phyloP scores from a whole-genome alignment of 192 early-diverging fungal species.

The Helicostylum pulchrum region DNA sequence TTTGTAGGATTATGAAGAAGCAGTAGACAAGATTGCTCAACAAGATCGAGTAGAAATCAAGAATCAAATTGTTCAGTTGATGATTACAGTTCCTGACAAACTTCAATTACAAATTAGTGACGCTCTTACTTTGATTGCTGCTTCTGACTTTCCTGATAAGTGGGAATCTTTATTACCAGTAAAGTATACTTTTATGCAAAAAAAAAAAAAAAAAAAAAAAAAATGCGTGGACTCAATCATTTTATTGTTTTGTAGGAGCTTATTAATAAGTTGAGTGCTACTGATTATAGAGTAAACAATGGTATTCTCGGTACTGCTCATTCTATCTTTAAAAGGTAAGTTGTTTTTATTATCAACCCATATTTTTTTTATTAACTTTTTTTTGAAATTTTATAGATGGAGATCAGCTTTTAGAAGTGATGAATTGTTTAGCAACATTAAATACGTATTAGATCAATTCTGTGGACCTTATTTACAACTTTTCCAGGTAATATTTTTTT shows the following conservation, averaged over 20 bases:
- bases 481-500: slow-evolving; percentile 60
- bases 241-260: slow-evolving; percentile 48
- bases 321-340: slow-evolving; percentile 85
- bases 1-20: slow-evolving; percentile 50
- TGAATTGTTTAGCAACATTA: slow-evolving; percentile 84
- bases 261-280: slow-evolving; percentile 68
- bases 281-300: slow-evolving; percentile 83
- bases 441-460: slow-evolving; percentile 86
- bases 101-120: slow-evolving; percentile 91
- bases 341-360: background rate
- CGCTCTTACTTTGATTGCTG: slow-evolving; percentile 89
- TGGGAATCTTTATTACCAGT: slow-evolving; percentile 81
- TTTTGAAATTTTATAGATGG: slow-evolving; percentile 66
- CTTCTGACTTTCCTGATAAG: slow-evolving; percentile 87
- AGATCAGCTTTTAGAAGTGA: slow-evolving; percentile 79
- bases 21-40: slow-evolving; percentile 49
- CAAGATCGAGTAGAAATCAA: slow-evolving; percentile 83
- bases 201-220: too few species aligned
- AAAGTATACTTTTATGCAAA: slow-evolving; percentile 19
- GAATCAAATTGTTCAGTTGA: slow-evolving; percentile 74
- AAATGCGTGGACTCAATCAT: too few species aligned
- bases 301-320: slow-evolving; percentile 93
- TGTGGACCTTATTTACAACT: slow-evolving; percentile 77
- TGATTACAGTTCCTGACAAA: slow-evolving; percentile 75
- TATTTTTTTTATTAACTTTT: background rate